A percentile compares a stretch with the other conserved stretches of the same genome.
These are phyloP conservation scores for Talaromyces proteolyticus DNA, from an alignment of 495 filamentous ascomycete species.

Conservation along the genomic window DNA sequence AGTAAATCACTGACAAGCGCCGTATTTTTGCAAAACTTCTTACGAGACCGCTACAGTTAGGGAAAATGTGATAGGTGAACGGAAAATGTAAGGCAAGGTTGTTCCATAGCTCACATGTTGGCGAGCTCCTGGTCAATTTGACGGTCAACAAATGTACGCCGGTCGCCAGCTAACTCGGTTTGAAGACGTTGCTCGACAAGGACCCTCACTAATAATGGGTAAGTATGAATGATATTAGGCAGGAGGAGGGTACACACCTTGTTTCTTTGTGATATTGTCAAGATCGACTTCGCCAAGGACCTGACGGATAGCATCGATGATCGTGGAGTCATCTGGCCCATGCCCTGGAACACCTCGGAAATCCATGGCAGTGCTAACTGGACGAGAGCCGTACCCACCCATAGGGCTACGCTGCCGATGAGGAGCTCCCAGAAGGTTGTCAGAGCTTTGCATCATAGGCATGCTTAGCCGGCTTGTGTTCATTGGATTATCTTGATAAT, in stretches of 20 bases:
- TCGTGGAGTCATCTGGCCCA: slow-evolving; percentile 66
- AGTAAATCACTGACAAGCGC: slow-evolving; percentile 2
- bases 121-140: slow-evolving; percentile 92
- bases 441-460: slow-evolving; percentile 48
- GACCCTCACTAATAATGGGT: slow-evolving; percentile 53
- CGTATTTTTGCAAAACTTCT: slow-evolving; percentile 4
- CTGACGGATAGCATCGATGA: slow-evolving; percentile 74
- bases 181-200: slow-evolving; percentile 90
- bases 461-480: slow-evolving; percentile 42
- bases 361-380: slow-evolving; percentile 60
- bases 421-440: slow-evolving; percentile 49
- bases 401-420: slow-evolving; percentile 50
- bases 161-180: slow-evolving; percentile 77
- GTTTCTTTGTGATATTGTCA: slow-evolving; percentile 96
- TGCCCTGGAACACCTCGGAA: slow-evolving; percentile 56
- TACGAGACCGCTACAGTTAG: slow-evolving; percentile 11
- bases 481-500: slow-evolving; percentile 45
- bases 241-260: slow-evolving; percentile 43
- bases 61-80: slow-evolving; percentile 8
- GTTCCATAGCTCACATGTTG: slow-evolving; percentile 93
- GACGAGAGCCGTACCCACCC: slow-evolving; percentile 44
- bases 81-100: slow-evolving; percentile 10
- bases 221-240: neutral
- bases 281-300: slow-evolving; percentile 89
- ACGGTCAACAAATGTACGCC: slow-evolving; percentile 76